Evolutionary conservation across 1,284 basidiomycete species (phyloP).

Genomic region (Stereum hirsutum): DNA sequence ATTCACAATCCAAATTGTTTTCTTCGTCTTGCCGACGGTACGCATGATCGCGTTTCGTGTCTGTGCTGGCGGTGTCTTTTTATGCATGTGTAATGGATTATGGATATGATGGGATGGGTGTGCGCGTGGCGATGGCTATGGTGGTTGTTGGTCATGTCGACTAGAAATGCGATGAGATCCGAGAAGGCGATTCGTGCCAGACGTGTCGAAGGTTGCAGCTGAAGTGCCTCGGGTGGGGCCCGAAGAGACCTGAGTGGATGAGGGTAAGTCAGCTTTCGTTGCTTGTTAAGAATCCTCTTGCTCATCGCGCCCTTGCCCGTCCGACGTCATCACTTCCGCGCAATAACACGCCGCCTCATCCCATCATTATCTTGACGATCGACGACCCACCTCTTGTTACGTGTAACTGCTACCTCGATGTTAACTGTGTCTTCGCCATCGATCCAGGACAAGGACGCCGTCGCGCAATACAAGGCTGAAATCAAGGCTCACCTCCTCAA

Average conservation of each 20-base stretch:
- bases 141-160: too few relatives aligned
- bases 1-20: background rate
- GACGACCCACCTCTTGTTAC: background rate
- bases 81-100: too few relatives aligned
- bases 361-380: background rate
- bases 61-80: too few relatives aligned
- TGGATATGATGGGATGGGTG: too few relatives aligned
- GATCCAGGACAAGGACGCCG: constrained; percentile 67
- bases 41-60: background rate
- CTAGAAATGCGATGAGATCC: constrained; percentile 79
- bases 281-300: too few relatives aligned
- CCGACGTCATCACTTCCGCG: too few relatives aligned
- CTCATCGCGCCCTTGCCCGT: too few relatives aligned
- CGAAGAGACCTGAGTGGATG: constrained; percentile 77
- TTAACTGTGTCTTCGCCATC: constrained; percentile 1
- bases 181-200: constrained; percentile 61
- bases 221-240: constrained; percentile 73
- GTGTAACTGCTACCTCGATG: constrained; percentile 9
- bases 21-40: background rate
- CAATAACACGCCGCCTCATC: too few relatives aligned
- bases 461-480: constrained; percentile 71
- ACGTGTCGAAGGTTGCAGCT: constrained; percentile 71
- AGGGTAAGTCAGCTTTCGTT: constrained; percentile 38
- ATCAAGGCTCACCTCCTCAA: constrained; percentile 73
- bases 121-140: too few relatives aligned